Evolutionary conservation across 352 stramenopile genomes (phyloP).

Genomic region (Phytophthora tentaculata): DNA sequence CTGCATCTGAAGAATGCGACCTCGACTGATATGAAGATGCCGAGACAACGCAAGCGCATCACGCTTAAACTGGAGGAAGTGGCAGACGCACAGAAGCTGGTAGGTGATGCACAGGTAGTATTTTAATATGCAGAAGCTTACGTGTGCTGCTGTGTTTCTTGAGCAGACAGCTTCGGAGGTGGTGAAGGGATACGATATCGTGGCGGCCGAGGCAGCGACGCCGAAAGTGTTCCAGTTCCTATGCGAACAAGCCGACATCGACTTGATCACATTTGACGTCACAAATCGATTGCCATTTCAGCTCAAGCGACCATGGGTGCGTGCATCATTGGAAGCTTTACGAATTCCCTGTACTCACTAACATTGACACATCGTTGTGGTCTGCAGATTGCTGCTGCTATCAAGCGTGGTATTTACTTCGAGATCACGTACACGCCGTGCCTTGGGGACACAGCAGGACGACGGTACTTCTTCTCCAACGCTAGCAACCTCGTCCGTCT

Average conservation of each 20-base stretch:
- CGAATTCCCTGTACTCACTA: background rate
- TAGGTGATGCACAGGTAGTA: constrained; percentile 28
- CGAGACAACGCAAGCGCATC: constrained; percentile 72
- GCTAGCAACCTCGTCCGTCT: constrained; percentile 78
- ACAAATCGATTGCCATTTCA: constrained; percentile 81
- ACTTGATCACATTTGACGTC: constrained; percentile 86
- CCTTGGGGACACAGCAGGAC: constrained; percentile 74
- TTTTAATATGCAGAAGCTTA: background rate
- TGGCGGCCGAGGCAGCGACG: constrained; percentile 71
- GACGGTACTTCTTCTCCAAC: constrained; percentile 90
- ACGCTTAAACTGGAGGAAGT: constrained; percentile 84
- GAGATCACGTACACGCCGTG: constrained; percentile 84
- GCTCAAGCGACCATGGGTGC: constrained; percentile 78
- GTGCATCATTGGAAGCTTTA: constrained; percentile 16
- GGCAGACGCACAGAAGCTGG: constrained; percentile 60
- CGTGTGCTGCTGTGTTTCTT: background rate
- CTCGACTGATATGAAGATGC: constrained; percentile 31
- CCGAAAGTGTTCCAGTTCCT: constrained; percentile 85
- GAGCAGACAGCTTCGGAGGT: constrained; percentile 55
- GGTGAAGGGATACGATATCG: constrained; percentile 77
- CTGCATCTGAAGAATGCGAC: constrained; percentile 47
- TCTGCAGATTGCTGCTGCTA: constrained; percentile 65
- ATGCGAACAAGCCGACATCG: constrained; percentile 80
- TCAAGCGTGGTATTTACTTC: constrained; percentile 78
- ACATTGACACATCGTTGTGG: background rate